Conservation (phyloP, 345 rosid genomes). For the Eucalyptus melliodora region DNA sequence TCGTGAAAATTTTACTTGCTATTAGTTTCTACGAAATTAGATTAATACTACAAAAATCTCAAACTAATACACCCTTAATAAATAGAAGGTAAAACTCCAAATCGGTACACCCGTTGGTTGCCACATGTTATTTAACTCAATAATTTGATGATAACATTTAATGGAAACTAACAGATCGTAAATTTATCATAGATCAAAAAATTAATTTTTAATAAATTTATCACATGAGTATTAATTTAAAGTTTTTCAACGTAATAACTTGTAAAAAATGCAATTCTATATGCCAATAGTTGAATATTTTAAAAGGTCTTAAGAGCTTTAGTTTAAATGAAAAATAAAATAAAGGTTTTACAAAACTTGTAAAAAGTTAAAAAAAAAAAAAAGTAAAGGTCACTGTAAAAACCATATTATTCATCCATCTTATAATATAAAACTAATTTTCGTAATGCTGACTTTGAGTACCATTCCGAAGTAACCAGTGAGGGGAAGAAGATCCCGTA, state of each 20-base stretch:
- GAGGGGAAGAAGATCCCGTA: neutral
- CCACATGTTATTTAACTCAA: accelerated
- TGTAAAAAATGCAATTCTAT: neutral
- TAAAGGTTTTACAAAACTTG: neutral
- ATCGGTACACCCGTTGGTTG: accelerated
- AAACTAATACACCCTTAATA: too few species aligned
- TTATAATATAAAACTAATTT: neutral
- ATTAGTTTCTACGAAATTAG: too few species aligned
- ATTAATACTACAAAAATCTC: too few species aligned
- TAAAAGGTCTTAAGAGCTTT: neutral
- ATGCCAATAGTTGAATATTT: neutral
- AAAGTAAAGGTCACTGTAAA: neutral
- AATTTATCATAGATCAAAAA: too few species aligned
- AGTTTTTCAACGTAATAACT: too few species aligned
- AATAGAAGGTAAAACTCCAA: too few species aligned
- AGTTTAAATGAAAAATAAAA: neutral
- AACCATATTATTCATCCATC: neutral
- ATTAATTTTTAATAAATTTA: too few species aligned
- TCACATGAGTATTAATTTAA: too few species aligned
- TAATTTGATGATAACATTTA: too few species aligned
- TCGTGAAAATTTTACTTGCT: too few species aligned
- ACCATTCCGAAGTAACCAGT: neutral
- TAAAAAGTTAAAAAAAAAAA: neutral
- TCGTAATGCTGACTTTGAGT: neutral
- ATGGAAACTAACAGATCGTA: accelerated